Evolutionary conservation across 2,329 filamentous ascomycete genomes (phyloP).

Genomic region (Tolypocladium guangdongense): DNA sequence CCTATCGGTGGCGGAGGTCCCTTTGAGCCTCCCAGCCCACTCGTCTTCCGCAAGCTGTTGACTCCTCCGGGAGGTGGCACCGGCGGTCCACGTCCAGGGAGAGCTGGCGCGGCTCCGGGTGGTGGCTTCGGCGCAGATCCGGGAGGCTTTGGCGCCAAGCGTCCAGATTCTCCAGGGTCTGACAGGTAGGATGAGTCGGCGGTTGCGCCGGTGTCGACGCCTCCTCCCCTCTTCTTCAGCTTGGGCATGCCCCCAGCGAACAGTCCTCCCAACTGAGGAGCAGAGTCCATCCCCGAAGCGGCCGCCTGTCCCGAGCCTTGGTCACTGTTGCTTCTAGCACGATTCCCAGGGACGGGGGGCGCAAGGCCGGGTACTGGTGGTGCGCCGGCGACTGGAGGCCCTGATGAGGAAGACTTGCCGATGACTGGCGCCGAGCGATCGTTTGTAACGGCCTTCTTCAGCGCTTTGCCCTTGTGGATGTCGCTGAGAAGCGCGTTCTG

Average conservation of each 20-base stretch:
- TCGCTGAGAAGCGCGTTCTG: slow-evolving; percentile 81
- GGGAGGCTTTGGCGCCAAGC: slow-evolving; percentile 33
- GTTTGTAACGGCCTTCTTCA: slow-evolving; percentile 85
- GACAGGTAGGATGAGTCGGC: slow-evolving; percentile 63
- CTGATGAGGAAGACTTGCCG: slow-evolving; percentile 26
- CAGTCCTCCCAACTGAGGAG: slow-evolving; percentile 75
- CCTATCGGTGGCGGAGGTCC: slow-evolving; percentile 65
- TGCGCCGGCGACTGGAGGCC: slow-evolving; percentile 59
- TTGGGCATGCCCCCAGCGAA: slow-evolving; percentile 96
- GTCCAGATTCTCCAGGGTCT: slow-evolving; percentile 48
- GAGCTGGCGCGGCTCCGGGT: slow-evolving; percentile 43
- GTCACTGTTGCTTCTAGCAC: slow-evolving; percentile 79
- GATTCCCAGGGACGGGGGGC: slow-evolving; percentile 59
- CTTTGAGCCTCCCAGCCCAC: slow-evolving; percentile 18
- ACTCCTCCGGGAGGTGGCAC: slow-evolving; percentile 33
- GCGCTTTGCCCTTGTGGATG: slow-evolving; percentile 66
- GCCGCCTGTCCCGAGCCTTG: slow-evolving; percentile 38
- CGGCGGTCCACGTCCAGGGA: slow-evolving; percentile 35
- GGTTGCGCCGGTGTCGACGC: slow-evolving; percentile 55
- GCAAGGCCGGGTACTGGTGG: slow-evolving; percentile 65
- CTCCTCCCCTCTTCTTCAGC: slow-evolving; percentile 75
- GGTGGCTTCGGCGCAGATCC: slow-evolving; percentile 50
- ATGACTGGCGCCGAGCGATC: slow-evolving; percentile 78
- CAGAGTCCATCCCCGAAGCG: slow-evolving; percentile 37
- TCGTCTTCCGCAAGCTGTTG: slow-evolving; percentile 47